phyloP scores from a whole-genome alignment of 2,329 filamentous ascomycete genomes.

The Exutisphaerella laricina region DNA sequence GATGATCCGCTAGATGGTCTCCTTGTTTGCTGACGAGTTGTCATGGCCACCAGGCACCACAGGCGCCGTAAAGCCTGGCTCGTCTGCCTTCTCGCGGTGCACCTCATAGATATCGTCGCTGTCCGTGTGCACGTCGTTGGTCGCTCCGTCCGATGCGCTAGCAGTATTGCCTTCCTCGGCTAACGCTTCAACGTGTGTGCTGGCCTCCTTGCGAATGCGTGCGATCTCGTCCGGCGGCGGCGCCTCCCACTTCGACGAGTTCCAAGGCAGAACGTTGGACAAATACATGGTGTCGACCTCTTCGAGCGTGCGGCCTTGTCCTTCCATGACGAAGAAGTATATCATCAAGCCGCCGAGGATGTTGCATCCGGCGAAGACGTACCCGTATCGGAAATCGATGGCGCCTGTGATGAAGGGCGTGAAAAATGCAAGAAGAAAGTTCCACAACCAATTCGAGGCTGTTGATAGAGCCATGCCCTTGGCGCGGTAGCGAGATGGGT shows the following conservation, averaged over 20 bases:
- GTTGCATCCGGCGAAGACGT: slow-evolving; percentile 69
- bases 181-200: slow-evolving; percentile 5
- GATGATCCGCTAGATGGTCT: too few species aligned
- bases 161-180: slow-evolving; percentile 6
- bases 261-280: slow-evolving; percentile 28
- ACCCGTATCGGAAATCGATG: slow-evolving; percentile 68
- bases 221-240: slow-evolving; percentile 29
- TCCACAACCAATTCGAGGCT: slow-evolving; percentile 54
- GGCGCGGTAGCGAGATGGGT: slow-evolving; percentile 52
- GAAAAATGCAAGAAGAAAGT: slow-evolving; percentile 53
- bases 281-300: slow-evolving; percentile 76
- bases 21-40: neutral
- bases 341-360: slow-evolving; percentile 60
- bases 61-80: neutral
- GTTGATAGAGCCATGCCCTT: slow-evolving; percentile 51
- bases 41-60: neutral
- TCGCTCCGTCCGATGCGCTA: neutral
- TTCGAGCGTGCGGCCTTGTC: slow-evolving; percentile 67
- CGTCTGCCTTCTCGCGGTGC: slow-evolving; percentile 1
- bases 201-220: slow-evolving; percentile 14
- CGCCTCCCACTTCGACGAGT: slow-evolving; percentile 30
- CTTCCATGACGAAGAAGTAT: slow-evolving; percentile 73
- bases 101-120: neutral
- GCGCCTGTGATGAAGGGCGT: slow-evolving; percentile 69
- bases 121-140: neutral